Conservation (phyloP, 768 basidiomycete genomes). For the Cyathus striatus region DNA sequence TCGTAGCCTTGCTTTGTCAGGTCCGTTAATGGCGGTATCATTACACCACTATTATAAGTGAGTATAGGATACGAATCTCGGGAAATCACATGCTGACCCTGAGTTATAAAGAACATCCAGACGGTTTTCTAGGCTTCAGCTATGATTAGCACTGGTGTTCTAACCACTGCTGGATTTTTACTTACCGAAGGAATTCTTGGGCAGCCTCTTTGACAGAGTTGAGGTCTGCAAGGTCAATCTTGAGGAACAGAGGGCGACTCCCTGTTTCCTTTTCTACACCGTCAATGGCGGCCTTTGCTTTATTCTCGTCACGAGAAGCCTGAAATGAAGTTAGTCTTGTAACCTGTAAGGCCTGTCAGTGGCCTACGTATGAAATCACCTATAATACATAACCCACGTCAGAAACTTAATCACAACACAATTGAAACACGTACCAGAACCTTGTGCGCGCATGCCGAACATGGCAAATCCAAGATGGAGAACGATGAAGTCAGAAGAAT, state of each 20-base stretch:
- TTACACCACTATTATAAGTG: not conserved
- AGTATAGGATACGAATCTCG: not conserved
- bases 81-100: not conserved
- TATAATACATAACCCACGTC: no score
- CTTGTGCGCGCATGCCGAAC: no score
- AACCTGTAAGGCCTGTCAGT: no score
- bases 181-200: not conserved
- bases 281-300: not conserved
- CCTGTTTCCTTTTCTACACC: not conserved
- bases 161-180: not conserved
- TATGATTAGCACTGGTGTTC: not conserved
- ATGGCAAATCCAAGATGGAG: no score
- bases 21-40: not conserved
- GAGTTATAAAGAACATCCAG: not conserved
- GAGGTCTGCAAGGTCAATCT: not conserved
- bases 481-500: no score
- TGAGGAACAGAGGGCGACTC: not conserved
- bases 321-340: no score
- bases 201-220: not conserved
- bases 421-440: no score
- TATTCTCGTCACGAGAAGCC: not conserved
- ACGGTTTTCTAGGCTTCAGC: not conserved
- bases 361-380: no score
- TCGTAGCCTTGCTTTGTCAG: slow-evolving; percentile 6
- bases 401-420: no score